A percentile compares a stretch with the other conserved stretches of the same genome.
phyloP scores from a whole-genome alignment of 371 early-diverging fungal genomes.

The Chytridium lagenaria region DNA sequence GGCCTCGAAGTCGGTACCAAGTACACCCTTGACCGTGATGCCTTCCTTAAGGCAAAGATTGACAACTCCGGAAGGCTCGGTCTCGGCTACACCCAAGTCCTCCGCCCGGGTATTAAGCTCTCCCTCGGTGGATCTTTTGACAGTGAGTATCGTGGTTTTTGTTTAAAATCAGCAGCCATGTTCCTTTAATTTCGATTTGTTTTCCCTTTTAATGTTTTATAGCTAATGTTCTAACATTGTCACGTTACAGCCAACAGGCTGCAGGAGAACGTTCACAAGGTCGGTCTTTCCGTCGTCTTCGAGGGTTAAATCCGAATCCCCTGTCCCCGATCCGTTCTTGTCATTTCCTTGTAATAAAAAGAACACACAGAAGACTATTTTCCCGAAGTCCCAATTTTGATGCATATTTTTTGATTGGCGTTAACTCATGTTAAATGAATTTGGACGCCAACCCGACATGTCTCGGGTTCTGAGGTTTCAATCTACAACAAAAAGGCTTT shows the following conservation, averaged over 20 bases:
- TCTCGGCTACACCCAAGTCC: constrained; percentile 89
- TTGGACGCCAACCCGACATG: too few relatives aligned
- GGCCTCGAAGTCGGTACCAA: constrained; percentile 95
- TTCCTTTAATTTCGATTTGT: too few relatives aligned
- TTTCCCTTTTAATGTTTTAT: background rate
- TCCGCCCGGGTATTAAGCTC: constrained; percentile 95
- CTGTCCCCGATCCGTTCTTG: background rate
- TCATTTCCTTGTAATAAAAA: background rate
- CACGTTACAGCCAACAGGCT: constrained; percentile 65
- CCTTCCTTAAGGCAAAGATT: constrained; percentile 93
- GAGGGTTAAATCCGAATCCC: constrained; percentile 65
- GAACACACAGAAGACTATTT: too few relatives aligned
- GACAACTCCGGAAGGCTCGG: constrained; percentile 93
- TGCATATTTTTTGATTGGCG: background rate
- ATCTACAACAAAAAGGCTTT: too few relatives aligned
- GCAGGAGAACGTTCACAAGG: constrained; percentile 93
- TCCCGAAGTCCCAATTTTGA: too few relatives aligned
- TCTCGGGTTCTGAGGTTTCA: too few relatives aligned
- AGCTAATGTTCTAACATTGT: background rate
- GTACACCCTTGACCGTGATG: constrained; percentile 84
- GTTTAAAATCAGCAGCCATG: too few relatives aligned
- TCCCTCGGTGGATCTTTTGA: constrained; percentile 91
- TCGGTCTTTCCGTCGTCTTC: constrained; percentile 89
- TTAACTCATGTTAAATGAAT: too few relatives aligned
- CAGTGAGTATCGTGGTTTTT: constrained; percentile 47